A percentile compares a stretch with the other conserved stretches of the same genome.
Evolutionary conservation across 345 rosid species (phyloP).

Genomic region (Noccaea caerulescens): DNA sequence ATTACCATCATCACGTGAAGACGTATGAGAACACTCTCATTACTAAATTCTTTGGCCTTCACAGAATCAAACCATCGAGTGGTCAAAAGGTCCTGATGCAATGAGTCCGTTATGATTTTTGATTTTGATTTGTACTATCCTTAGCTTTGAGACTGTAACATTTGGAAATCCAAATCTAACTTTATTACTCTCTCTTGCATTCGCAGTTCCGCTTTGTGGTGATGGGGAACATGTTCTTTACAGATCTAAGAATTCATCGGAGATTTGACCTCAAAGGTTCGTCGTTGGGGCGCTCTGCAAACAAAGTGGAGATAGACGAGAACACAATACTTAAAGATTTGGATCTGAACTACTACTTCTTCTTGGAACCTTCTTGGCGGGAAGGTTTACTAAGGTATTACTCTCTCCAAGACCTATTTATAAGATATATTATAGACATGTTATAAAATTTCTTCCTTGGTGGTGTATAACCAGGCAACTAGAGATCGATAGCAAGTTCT

Average conservation of each 20-base stretch:
- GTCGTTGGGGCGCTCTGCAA: slow-evolving; percentile 86
- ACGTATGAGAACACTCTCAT: slow-evolving; percentile 91
- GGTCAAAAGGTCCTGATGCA: slow-evolving; percentile 80
- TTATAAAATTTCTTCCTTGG: background rate
- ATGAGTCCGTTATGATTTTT: background rate
- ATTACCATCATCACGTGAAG: slow-evolving; percentile 89
- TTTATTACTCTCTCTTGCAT: slow-evolving; percentile 36
- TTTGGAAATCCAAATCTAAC: slow-evolving; percentile 23
- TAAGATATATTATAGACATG: slow-evolving; percentile 7
- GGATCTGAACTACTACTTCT: slow-evolving; percentile 81
- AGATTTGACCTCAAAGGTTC: slow-evolving; percentile 98
- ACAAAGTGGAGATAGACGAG: slow-evolving; percentile 92
- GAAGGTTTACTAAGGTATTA: slow-evolving; percentile 74
- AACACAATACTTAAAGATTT: slow-evolving; percentile 94
- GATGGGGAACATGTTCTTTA: slow-evolving; percentile 99
- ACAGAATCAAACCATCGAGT: slow-evolving; percentile 97
- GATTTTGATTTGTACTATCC: background rate
- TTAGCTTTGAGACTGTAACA: slow-evolving; percentile 20
- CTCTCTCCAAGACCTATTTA: slow-evolving; percentile 15
- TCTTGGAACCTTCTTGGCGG: slow-evolving; percentile 92
- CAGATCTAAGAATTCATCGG: slow-evolving; percentile 91
- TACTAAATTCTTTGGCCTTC: slow-evolving; percentile 98
- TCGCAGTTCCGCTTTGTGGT: slow-evolving; percentile 96
- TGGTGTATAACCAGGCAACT: slow-evolving; percentile 64
- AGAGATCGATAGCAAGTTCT: slow-evolving; percentile 78